A percentile compares a stretch with the other conserved stretches of the same genome.
phyloP scores from a whole-genome alignment of 2,329 filamentous ascomycete species.

The Zelopaecilomyces penicillatus region DNA sequence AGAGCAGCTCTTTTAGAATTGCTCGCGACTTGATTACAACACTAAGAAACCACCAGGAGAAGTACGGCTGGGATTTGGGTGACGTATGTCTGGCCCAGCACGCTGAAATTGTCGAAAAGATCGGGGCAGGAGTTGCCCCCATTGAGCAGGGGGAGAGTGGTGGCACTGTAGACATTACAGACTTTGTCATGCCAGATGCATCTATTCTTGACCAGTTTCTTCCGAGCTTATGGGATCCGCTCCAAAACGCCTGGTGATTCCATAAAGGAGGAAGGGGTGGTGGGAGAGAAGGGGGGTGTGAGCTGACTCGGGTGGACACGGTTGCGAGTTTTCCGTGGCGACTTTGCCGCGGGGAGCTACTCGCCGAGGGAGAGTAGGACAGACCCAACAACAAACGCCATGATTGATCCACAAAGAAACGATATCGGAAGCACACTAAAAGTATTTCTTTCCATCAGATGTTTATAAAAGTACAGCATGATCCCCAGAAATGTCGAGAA shows the following conservation, averaged over 20 bases:
- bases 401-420: conserved; percentile 6
- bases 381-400: conserved; percentile 2
- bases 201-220: conserved; percentile 28
- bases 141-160: conserved; percentile 12
- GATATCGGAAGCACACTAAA: conserved; percentile 10
- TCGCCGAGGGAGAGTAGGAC: not conserved
- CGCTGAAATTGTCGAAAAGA: conserved; percentile 37
- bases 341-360: conserved; percentile 9
- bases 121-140: conserved; percentile 21
- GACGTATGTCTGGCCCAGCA: conserved; percentile 42
- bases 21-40: conserved; percentile 32
- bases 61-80: conserved; percentile 39
- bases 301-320: not conserved
- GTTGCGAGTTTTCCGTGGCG: conserved; percentile 3
- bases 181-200: conserved; percentile 23
- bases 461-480: too few species aligned
- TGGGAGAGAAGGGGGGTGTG: not conserved
- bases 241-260: conserved; percentile 25
- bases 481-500: too few species aligned
- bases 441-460: not conserved
- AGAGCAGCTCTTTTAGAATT: conserved; percentile 32
- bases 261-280: not conserved
- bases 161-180: conserved; percentile 14
- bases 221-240: conserved; percentile 27
- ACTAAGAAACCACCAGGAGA: conserved; percentile 30